A percentile compares a stretch with the other conserved stretches of the same genome.
Conservation (phyloP, 2,329 filamentous ascomycete species). For the Penicillium sp. region DNA sequence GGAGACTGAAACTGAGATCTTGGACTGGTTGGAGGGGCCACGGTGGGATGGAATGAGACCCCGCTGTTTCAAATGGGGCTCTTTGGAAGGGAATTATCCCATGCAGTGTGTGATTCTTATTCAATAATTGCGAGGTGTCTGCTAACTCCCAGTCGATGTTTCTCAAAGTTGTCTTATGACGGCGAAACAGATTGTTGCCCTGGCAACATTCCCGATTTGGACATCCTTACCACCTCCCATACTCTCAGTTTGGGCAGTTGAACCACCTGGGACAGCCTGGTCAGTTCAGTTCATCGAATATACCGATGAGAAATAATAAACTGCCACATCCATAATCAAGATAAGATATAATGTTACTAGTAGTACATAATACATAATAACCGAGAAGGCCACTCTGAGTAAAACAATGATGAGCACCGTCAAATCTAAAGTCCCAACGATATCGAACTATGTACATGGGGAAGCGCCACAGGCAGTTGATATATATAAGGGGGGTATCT, state of each 20-base stretch:
- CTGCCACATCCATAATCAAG: no score
- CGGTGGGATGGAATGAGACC: not conserved
- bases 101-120: not conserved
- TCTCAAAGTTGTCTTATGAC: no score
- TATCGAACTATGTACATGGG: conserved; percentile 40
- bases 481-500: conserved; percentile 45
- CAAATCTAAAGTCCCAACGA: conserved; percentile 33
- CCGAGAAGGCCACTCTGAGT: no score
- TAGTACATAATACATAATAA: no score
- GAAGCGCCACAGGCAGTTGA: conserved; percentile 35
- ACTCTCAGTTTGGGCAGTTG: no score
- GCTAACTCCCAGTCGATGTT: not conserved
- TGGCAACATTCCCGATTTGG: no score
- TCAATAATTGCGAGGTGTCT: not conserved
- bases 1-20: conserved; percentile 1
- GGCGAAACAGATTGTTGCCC: conserved; percentile 28
- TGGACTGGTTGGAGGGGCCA: no score
- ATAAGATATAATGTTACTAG: no score
- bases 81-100: not conserved
- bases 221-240: no score
- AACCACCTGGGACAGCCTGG: not conserved
- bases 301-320: no score
- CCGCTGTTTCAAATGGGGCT: not conserved
- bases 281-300: no score
- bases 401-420: conserved; percentile 19